Conservation (phyloP, 345 rosid species). For the Carallia pectinifolia region DNA sequence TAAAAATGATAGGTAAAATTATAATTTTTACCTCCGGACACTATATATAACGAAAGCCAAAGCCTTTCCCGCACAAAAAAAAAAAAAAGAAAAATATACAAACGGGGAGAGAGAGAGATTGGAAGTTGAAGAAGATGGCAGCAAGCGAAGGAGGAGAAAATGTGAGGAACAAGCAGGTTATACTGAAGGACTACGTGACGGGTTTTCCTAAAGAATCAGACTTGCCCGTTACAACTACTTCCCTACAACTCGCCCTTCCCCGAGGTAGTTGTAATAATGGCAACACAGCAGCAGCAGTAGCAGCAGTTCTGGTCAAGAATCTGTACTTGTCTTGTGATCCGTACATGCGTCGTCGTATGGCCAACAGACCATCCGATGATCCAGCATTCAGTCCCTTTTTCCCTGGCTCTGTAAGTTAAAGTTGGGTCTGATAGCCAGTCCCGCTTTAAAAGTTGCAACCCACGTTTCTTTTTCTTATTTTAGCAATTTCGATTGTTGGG, state of each 20-base stretch:
- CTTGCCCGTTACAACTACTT: constrained; percentile 5
- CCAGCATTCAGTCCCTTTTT: background rate
- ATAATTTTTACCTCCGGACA: too few relatives aligned
- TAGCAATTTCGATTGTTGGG: too few relatives aligned
- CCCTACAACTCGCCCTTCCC: constrained; percentile 20
- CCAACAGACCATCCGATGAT: too few relatives aligned
- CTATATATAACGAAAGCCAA: too few relatives aligned
- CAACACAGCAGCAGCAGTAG: too few relatives aligned
- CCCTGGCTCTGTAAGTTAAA: constrained; percentile 21
- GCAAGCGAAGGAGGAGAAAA: background rate
- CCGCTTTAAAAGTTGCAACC: too few relatives aligned
- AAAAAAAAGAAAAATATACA: too few relatives aligned
- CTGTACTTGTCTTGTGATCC: constrained; percentile 29
- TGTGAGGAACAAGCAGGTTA: constrained; percentile 17
- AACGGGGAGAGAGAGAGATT: too few relatives aligned
- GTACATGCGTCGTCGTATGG: constrained; percentile 21
- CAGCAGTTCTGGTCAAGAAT: constrained; percentile 16
- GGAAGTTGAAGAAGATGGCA: constrained; percentile 2
- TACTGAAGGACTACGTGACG: constrained; percentile 11
- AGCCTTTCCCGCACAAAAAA: too few relatives aligned
- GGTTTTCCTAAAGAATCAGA: constrained; percentile 32
- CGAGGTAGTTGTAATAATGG: constrained; percentile 4
- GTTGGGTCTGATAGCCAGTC: too few relatives aligned
- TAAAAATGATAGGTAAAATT: too few relatives aligned
- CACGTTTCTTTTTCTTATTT: too few relatives aligned